Evolutionary conservation across 2,329 filamentous ascomycete genomes (phyloP).

Genomic region (Sporothrix pseudoabietina): DNA sequence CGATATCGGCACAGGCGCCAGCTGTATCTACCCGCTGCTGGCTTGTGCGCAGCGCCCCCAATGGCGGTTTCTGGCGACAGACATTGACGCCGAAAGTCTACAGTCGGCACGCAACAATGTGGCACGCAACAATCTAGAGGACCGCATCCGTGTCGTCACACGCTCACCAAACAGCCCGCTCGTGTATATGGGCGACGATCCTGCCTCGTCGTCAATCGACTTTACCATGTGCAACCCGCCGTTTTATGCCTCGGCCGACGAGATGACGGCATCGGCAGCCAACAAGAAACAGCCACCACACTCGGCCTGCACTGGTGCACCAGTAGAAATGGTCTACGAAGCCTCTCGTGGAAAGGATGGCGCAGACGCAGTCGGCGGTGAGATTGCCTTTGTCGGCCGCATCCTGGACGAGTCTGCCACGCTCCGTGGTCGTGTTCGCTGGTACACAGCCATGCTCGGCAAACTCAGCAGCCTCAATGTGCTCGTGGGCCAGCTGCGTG

Average conservation of each 20-base stretch:
- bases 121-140: conserved; percentile 62
- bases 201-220: conserved; percentile 53
- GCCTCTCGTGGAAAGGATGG: conserved; percentile 49
- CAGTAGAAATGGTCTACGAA: conserved; percentile 77
- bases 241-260: conserved; percentile 77
- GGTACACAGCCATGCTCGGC: conserved; percentile 92
- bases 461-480: conserved; percentile 70
- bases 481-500: conserved; percentile 60
- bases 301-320: conserved; percentile 74
- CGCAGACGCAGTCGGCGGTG: conserved; percentile 60
- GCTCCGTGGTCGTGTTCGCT: conserved; percentile 62
- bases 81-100: conserved; percentile 74
- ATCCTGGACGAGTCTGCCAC: conserved; percentile 47
- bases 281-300: conserved; percentile 69
- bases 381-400: conserved; percentile 90
- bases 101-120: conserved; percentile 69
- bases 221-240: conserved; percentile 95
- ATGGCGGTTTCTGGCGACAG: conserved; percentile 77
- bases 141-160: conserved; percentile 65
- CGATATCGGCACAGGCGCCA: conserved; percentile 89
- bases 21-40: conserved; percentile 86
- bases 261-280: conserved; percentile 66
- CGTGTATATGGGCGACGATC: conserved; percentile 62
- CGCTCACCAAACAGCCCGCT: conserved; percentile 55
- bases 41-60: conserved; percentile 65